Evolutionary conservation across 2,329 filamentous ascomycete genomes (phyloP), one percentile per base, ranked within the genome.

Genomic region (Fusarium succisae): DNA sequence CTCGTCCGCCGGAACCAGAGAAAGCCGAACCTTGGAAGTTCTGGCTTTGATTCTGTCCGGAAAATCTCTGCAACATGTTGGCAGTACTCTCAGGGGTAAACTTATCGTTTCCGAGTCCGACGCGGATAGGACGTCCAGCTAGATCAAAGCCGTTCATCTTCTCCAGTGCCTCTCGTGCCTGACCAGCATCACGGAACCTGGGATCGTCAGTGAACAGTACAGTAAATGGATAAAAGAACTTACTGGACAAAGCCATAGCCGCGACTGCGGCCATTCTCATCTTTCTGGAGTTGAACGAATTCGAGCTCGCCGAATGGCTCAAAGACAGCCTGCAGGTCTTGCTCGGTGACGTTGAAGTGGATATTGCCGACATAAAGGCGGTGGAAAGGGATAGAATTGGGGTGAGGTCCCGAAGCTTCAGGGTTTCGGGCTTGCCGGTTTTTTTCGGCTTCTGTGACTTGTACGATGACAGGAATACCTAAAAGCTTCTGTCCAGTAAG

Each of bases 71-170:
- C 81, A 97, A 87, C 82, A 97, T 90, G 85, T 94, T 95, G 83
- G 94, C 93, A 84, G 94, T 98, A 84, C 95, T 96, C 86, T 98
- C 96, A 81, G 95, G 93, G 85, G 95, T 98, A 86, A 98, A 98
- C 91, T 98, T 98, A 93, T 99, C 96, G 87, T 98, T 99, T 85
- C 96, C 96, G 87, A 99, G 94, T 84, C 96, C 96, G 84, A 99
- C 97, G 82, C 96, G 95, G 83, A 99, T 98, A 74, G 95, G 95
- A 82, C 96, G 95, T 84, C 95, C 95, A 80, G 96, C 96, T 78
- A 99, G 91, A 85, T 98, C 96, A 86, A 98, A 99, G 75, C 96
- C 95, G 85, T 99, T 99, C 96, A 99, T 98, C 86, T 98, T 98
- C 84, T 98, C 95, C 74, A 99, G 88, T 71, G 96, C 97, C 83